These are phyloP conservation scores for Panellus pusillus DNA, from an alignment of 768 basidiomycete genomes.

Conservation along the genomic window DNA sequence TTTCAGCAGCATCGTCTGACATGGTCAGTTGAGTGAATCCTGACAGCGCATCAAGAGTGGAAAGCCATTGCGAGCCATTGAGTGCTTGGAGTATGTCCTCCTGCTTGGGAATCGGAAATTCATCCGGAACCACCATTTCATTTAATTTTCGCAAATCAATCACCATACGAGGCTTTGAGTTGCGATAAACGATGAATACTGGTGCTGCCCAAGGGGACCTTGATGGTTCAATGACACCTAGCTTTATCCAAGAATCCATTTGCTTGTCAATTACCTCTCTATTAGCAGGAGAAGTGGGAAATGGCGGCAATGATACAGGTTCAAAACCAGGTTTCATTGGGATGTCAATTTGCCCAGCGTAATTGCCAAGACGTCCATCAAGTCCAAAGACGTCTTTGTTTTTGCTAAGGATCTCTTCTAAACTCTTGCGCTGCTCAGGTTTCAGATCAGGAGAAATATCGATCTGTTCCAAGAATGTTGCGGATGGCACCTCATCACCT, in stretches of 20 bases:
- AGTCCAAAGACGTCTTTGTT: conserved; percentile 30
- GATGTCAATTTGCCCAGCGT: conserved; percentile 26
- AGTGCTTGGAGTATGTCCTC: too few species aligned
- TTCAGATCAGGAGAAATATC: conserved; percentile 5
- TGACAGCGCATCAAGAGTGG: too few species aligned
- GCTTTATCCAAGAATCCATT: conserved; percentile 30
- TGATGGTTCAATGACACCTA: conserved; percentile 39
- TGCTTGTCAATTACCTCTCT: conserved; percentile 29
- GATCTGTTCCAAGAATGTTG: neutral
- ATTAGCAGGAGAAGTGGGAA: conserved; percentile 27
- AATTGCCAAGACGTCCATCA: conserved; percentile 31
- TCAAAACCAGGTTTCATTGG: conserved; percentile 23
- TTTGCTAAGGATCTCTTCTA: conserved; percentile 22
- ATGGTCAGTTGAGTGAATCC: too few species aligned
- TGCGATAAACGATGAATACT: conserved; percentile 34
- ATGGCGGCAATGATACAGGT: conserved; percentile 30
- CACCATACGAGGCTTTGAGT: conserved; percentile 35
- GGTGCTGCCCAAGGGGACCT: conserved; percentile 37
- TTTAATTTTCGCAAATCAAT: neutral
- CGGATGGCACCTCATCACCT: conserved; percentile 7
- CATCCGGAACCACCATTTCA: too few species aligned
- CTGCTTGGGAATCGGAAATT: too few species aligned
- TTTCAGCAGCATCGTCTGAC: conserved; percentile 25
- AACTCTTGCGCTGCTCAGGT: neutral
- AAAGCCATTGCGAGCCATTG: too few species aligned